Evolutionary conservation across 2,329 filamentous ascomycete species (phyloP).

Genomic region (Paecilomyces variotii): DNA sequence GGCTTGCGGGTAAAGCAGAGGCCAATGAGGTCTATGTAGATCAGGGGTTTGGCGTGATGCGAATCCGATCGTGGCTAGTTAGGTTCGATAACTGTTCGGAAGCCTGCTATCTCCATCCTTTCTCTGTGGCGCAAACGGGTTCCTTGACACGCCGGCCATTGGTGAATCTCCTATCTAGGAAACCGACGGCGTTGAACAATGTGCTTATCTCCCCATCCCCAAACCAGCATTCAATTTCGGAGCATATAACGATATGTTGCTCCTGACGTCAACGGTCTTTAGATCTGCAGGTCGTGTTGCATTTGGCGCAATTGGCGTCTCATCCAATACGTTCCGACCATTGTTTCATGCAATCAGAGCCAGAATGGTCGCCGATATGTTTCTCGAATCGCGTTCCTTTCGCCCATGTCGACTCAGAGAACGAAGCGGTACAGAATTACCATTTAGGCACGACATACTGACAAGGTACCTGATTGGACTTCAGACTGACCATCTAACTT

Average conservation of each 20-base stretch:
- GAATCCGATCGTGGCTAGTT: not conserved
- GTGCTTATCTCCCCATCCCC: not conserved
- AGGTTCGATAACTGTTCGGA: not conserved
- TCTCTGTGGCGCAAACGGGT: not conserved
- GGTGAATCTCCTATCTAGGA: not conserved
- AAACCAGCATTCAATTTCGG: not conserved
- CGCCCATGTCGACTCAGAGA: not conserved
- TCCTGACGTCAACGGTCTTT: not conserved
- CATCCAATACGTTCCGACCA: not conserved
- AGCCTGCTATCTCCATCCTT: not conserved
- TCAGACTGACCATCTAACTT: not conserved
- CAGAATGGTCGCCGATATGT: not conserved
- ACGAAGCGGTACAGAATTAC: not conserved
- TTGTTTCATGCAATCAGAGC: not conserved
- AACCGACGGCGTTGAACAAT: not conserved
- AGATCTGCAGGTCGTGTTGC: not conserved
- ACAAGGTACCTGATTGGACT: not conserved
- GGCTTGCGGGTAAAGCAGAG: not conserved
- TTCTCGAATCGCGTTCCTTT: not conserved
- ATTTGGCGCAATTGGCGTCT: not conserved
- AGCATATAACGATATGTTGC: not conserved
- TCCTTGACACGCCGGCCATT: not conserved
- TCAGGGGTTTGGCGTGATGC: conserved; percentile 1
- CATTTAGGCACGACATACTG: not conserved
- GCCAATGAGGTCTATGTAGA: not conserved